phyloP scores from a whole-genome alignment of 148 eudicot genomes.

The Arctostaphylos glauca region DNA sequence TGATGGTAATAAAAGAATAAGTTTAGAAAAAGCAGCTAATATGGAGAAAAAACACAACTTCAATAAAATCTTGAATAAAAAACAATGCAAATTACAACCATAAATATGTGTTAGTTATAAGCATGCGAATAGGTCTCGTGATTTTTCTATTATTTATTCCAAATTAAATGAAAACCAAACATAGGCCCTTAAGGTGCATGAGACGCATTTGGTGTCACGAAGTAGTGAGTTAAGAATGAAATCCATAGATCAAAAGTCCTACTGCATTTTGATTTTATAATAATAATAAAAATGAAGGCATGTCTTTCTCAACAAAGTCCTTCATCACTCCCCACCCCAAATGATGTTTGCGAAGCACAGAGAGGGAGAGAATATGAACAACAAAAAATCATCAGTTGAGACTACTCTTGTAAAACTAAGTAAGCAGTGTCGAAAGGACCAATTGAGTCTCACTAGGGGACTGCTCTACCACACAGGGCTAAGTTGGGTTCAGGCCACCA shows the following conservation, averaged over 20 bases:
- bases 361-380: background rate
- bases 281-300: background rate
- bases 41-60: no score
- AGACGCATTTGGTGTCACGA: background rate
- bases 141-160: background rate
- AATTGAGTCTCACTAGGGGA: background rate
- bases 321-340: no score
- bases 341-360: no score
- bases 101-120: no score
- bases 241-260: background rate
- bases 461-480: background rate
- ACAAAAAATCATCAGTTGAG: background rate
- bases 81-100: no score
- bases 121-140: background rate
- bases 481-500: background rate
- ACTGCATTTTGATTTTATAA: background rate
- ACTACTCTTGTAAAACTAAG: background rate
- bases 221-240: background rate
- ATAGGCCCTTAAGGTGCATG: background rate
- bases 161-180: background rate
- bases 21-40: background rate
- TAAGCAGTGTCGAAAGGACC: background rate
- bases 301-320: background rate
- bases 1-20: background rate
- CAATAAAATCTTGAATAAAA: no score